phyloP scores from a whole-genome alignment of 2,329 filamentous ascomycete genomes.

The Celoporthe dispersa region DNA sequence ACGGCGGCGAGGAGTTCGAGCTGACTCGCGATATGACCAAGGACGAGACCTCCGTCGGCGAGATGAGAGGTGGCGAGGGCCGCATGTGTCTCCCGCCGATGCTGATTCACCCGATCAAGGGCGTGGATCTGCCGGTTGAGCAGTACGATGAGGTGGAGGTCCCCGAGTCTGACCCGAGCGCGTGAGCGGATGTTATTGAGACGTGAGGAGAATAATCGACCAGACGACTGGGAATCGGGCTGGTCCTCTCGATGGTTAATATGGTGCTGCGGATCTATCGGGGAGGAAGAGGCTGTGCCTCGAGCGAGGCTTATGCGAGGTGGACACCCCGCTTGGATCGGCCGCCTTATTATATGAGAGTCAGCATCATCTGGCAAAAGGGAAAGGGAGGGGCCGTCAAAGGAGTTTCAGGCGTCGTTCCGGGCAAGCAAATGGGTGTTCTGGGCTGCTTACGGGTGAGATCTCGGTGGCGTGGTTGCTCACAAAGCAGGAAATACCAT shows the following conservation, averaged over 20 bases:
- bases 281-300: conserved; percentile 22
- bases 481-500: conserved; percentile 11
- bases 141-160: conserved; percentile 52
- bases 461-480: conserved; percentile 7
- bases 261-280: conserved; percentile 33
- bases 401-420: conserved; percentile 13
- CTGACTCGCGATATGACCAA: conserved; percentile 57
- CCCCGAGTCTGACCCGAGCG: conserved; percentile 56
- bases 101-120: conserved; percentile 87
- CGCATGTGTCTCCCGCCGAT: conserved; percentile 91
- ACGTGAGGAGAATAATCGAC: not conserved
- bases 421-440: conserved; percentile 1
- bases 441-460: conserved; percentile 5
- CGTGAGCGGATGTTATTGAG: conserved; percentile 35
- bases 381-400: not conserved
- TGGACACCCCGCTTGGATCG: conserved; percentile 1
- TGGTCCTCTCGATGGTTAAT: conserved; percentile 33
- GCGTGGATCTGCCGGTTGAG: conserved; percentile 68
- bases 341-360: not conserved
- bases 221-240: not conserved
- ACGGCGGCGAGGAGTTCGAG: conserved; percentile 79
- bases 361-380: conserved; percentile 4
- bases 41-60: conserved; percentile 50
- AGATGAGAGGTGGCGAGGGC: conserved; percentile 72
- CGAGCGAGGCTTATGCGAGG: conserved; percentile 12